Base-by-base conservation (phyloP, 192 early-diverging fungal species). In the Coemansia pectinata region DNA sequence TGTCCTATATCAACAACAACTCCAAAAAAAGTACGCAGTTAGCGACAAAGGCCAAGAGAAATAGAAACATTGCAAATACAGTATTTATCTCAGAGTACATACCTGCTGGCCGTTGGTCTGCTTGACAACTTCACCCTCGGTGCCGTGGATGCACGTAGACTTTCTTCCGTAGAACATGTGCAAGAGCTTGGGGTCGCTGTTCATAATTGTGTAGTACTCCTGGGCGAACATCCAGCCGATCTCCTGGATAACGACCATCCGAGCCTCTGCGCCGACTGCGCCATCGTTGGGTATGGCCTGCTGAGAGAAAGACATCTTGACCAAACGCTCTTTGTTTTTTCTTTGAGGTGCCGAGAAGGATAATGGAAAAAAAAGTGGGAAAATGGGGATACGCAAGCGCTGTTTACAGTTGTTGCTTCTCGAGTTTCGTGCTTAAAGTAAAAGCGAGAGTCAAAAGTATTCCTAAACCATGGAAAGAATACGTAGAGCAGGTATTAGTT, bases 161-260 rank as follows among this genome's bases (percentile, higher is more conserved):
- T 93, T 86, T 69, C 91, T 91, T 73, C 89, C 91, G 86, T 96
- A 98, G 81, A 96, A 96, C 69, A 82, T 87, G 85, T 95, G 91
- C 25, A 98, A 87, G 50, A 86, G 83, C 38, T 85, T 62, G 33
- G 95, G 95, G 15, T 92, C 88, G 69, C 89, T 90, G 86, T 94
- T 94, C 74, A 98, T 80, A 73, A 94, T 90, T 36, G 92, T 95
- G 83, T 98, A 98, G 79, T 96, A 98, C 74, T 96, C 90, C 74
- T 92, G 91, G 58, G 94, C 96, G 85, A 98, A 98, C 70, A 96
- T 88, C 92, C 91, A 92, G 33, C 95, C 95, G 53, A 98, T 88
- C 71, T 96, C 91, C 72, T 87, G 85, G 42, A 86, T 66, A 63
- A 50, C 67, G 21, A 83, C 72, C 64, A 57, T 78, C 42, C 45